Evolutionary conservation across 768 basidiomycete genomes (phyloP).

Genomic region (Kwoniella mangroviensis): DNA sequence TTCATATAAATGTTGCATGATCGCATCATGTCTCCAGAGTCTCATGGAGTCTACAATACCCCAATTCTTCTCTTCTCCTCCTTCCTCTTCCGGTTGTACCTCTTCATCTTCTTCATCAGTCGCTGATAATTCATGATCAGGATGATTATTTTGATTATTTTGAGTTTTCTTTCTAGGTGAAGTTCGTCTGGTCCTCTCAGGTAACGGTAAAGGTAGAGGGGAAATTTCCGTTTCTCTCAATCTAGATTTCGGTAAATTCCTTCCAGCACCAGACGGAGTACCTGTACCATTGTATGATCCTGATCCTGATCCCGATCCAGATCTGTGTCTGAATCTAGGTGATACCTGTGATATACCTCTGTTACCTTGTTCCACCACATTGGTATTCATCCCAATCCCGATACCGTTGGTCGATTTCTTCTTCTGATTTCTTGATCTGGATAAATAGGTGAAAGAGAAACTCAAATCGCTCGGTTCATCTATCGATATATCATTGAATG

Average conservation of each 20-base stretch:
- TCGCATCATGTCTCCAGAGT: slow-evolving; percentile 94
- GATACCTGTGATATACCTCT: slow-evolving; percentile 46
- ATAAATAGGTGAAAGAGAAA: slow-evolving; percentile 36
- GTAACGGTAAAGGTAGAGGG: neutral
- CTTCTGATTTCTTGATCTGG: slow-evolving; percentile 8
- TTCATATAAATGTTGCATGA: slow-evolving; percentile 97
- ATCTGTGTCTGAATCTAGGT: slow-evolving; percentile 29
- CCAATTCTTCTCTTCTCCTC: slow-evolving; percentile 62
- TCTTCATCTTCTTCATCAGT: slow-evolving; percentile 10
- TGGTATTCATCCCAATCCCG: slow-evolving; percentile 8
- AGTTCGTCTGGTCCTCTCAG: slow-evolving; percentile 13
- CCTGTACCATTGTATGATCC: slow-evolving; percentile 12
- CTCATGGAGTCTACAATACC: slow-evolving; percentile 93
- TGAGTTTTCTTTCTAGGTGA: slow-evolving; percentile 23
- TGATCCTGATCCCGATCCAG: neutral
- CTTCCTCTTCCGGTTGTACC: slow-evolving; percentile 36
- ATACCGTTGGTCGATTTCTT: neutral
- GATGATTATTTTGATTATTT: neutral
- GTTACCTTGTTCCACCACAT: slow-evolving; percentile 41
- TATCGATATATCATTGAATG: slow-evolving; percentile 12
- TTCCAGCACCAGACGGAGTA: neutral
- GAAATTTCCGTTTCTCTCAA: slow-evolving; percentile 22
- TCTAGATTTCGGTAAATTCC: slow-evolving; percentile 4
- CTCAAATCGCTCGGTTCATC: slow-evolving; percentile 17
- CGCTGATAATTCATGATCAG: neutral